Conservation (phyloP, 768 basidiomycete species). For the Trametes maxima region DNA sequence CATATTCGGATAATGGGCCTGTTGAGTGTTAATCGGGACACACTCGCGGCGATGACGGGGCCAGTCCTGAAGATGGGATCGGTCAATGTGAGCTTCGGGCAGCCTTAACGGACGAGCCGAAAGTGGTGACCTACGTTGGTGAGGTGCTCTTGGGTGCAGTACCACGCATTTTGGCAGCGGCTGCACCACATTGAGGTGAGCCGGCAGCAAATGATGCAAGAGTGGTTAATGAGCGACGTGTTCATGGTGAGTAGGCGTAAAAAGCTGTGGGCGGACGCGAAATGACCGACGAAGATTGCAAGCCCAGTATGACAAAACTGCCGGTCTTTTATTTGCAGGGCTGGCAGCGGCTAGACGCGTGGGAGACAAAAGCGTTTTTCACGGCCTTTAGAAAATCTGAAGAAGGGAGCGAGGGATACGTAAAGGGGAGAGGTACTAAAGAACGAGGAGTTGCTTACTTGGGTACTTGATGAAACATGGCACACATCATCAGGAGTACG, state of each 20-base stretch:
- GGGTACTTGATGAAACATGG: constrained; percentile 20
- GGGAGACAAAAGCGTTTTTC: constrained; percentile 15
- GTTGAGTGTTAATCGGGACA: constrained; percentile 47
- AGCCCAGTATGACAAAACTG: constrained; percentile 8
- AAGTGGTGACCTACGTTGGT: constrained; percentile 49
- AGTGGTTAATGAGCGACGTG: constrained; percentile 65
- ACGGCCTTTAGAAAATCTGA: constrained; percentile 13
- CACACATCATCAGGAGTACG: constrained; percentile 12
- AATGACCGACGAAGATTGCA: constrained; percentile 19
- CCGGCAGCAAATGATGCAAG: constrained; percentile 71
- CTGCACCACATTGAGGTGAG: constrained; percentile 87
- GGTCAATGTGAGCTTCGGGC: too few relatives aligned
- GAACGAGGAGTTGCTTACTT: constrained; percentile 24
- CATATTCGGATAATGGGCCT: constrained; percentile 54
- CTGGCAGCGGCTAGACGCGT: constrained; percentile 19
- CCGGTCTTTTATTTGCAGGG: constrained; percentile 20
- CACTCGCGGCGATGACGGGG: constrained; percentile 73
- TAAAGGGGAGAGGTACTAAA: constrained; percentile 15
- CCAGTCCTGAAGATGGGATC: constrained; percentile 63
- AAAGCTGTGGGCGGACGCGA: constrained; percentile 11
- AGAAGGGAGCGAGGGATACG: constrained; percentile 13
- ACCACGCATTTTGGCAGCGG: constrained; percentile 82
- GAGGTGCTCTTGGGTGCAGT: constrained; percentile 79
- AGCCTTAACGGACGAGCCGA: not conserved
- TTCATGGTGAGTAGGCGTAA: constrained; percentile 39